phyloP scores from a whole-genome alignment of 192 early-diverging fungal genomes.

The Geranomyces michiganensis region DNA sequence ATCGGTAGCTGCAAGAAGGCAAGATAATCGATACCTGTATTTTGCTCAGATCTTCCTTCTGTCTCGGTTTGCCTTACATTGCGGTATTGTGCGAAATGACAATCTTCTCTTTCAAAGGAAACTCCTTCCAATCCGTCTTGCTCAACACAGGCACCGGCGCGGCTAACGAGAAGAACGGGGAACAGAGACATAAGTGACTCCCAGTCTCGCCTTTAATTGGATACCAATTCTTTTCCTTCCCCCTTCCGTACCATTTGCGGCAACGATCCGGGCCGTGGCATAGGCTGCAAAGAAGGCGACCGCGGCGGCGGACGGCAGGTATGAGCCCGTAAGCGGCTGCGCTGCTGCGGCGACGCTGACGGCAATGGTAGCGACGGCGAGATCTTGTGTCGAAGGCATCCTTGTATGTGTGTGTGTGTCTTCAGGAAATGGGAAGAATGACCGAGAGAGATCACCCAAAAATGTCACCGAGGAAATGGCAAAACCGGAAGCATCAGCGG shows the following conservation, averaged over 20 bases:
- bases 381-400: slow-evolving; percentile 17
- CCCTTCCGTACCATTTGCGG: background rate
- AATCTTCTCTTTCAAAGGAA: slow-evolving; percentile 69
- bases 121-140: slow-evolving; percentile 38
- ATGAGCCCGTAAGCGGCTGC: slow-evolving; percentile 15
- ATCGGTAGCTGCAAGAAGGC: slow-evolving; percentile 75
- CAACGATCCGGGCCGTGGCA: background rate
- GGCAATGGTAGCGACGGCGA: slow-evolving; percentile 17
- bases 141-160: slow-evolving; percentile 12
- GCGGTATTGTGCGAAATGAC: slow-evolving; percentile 84
- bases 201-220: background rate
- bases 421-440: background rate
- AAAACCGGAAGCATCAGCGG: no score
- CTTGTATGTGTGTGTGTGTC: background rate
- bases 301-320: slow-evolving; percentile 12
- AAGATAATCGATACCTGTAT: background rate
- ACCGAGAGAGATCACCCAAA: no score
- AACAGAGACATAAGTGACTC: background rate
- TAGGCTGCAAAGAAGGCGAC: slow-evolving; percentile 17
- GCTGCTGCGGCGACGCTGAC: slow-evolving; percentile 1
- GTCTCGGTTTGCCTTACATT: slow-evolving; percentile 54
- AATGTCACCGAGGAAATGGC: no score
- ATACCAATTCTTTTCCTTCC: background rate
- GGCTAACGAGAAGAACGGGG: background rate
- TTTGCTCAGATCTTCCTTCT: background rate